Base-by-base conservation (phyloP, 768 basidiomycete genomes). In the Hortiboletus flavorubellus region DNA sequence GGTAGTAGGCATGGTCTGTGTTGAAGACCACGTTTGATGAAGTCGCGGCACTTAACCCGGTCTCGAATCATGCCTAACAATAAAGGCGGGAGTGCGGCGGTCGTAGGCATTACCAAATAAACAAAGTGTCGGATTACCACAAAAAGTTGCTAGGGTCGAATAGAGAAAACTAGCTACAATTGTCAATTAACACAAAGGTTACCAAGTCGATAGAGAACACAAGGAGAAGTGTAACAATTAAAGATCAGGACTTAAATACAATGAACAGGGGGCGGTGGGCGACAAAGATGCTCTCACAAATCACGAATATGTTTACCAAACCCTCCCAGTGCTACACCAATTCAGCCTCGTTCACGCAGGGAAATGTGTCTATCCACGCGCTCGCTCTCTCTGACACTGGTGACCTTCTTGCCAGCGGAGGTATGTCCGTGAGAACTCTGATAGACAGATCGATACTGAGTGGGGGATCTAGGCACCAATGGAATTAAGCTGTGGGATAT, bases 401-500 rank as follows among this genome's bases (percentile, higher is more conserved):
- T 2, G 10, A 46, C 12, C 12, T 42, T 15, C 34, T 59, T 7
- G 43, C 59, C 31, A 38, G 55, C 1, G 39, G 51, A 37, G 59
- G 59, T 57, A 49, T 49, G 48, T 49, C 12, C 6, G 5, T 37
- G 8, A 35, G 34, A 34, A 35, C 34, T 26, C 26, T 35, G 10
- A 26, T 35, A 31, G 21, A 26, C 26, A 26, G 16, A 46, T 2
- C 4, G 4, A 43, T 9, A 2, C 12, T 43, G 15, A 38, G 21
- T 30, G 10, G 12, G 31, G 12, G 12, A 37, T 26, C 23, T 31
- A 59, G 46, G 46, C 3, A 59, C 49, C 1, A 3, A 56, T 4
- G 50, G 54, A 5, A 51, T 58, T 33, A 49, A 38, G 21, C 8
- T 58, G 4, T 58, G 57, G 57, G 29, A 56, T 44, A 42, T 51